Evolutionary conservation across 345 rosid species (phyloP).

Genomic region (rapeseed (Brassica napus)): DNA sequence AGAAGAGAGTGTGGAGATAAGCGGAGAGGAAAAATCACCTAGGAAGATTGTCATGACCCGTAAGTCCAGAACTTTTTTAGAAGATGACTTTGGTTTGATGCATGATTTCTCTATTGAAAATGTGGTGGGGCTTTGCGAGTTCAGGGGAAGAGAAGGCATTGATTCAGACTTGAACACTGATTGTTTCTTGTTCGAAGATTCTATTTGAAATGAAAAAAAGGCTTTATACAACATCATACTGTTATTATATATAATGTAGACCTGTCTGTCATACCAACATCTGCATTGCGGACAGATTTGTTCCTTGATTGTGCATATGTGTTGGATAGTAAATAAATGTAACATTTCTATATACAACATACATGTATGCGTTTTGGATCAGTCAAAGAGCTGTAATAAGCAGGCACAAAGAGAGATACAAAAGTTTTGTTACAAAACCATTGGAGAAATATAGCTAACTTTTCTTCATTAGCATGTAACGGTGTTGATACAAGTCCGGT

Average conservation of each 20-base stretch:
- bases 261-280: slow-evolving; percentile 10
- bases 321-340: slow-evolving; percentile 7
- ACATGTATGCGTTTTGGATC: neutral
- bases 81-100: neutral
- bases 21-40: neutral
- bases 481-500: neutral
- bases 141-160: neutral
- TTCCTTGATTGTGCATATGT: slow-evolving; percentile 3
- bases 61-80: neutral
- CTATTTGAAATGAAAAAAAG: neutral
- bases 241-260: neutral
- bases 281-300: slow-evolving; percentile 25
- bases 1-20: neutral
- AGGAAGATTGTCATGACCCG: neutral
- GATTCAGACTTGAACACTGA: neutral
- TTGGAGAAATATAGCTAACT: neutral
- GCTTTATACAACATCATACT: neutral
- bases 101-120: neutral
- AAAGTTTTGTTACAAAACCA: neutral
- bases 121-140: neutral
- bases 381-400: slow-evolving; percentile 4
- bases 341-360: neutral
- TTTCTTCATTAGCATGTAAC: neutral
- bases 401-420: neutral
- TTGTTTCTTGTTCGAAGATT: neutral